Evolutionary conservation across 2,329 filamentous ascomycete species (phyloP).

Genomic region (Colletotrichum tropicale): DNA sequence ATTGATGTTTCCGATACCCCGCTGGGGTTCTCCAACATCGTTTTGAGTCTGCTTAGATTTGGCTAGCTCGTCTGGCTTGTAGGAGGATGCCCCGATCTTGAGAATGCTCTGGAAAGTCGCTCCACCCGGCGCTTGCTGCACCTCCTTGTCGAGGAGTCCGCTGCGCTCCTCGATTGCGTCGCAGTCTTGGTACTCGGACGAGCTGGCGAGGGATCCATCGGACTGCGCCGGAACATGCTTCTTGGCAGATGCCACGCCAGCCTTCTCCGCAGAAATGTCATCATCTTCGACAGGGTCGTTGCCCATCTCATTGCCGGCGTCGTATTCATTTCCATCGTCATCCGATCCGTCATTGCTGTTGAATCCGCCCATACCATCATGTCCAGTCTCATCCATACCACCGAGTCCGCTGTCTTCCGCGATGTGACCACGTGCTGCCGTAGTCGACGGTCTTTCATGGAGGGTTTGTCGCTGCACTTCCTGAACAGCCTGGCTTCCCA

Average conservation of each 20-base stretch:
- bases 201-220: neutral
- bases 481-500: neutral
- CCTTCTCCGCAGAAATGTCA: neutral
- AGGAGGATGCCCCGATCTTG: neutral
- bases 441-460: neutral
- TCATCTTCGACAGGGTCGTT: neutral
- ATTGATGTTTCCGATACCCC: neutral
- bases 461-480: neutral
- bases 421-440: neutral
- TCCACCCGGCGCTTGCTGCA: neutral
- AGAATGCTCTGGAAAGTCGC: neutral
- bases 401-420: neutral
- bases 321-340: neutral
- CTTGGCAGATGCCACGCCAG: neutral
- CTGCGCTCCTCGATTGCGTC: neutral
- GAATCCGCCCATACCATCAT: too few species aligned
- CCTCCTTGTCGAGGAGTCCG: neutral
- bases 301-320: neutral
- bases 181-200: neutral
- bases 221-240: neutral
- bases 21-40: neutral
- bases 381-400: neutral
- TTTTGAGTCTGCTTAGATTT: neutral
- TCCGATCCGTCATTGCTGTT: neutral
- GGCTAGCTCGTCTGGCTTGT: neutral